Base-by-base conservation (phyloP, 352 stramenopile species). In the Pythium aquatile region DNA sequence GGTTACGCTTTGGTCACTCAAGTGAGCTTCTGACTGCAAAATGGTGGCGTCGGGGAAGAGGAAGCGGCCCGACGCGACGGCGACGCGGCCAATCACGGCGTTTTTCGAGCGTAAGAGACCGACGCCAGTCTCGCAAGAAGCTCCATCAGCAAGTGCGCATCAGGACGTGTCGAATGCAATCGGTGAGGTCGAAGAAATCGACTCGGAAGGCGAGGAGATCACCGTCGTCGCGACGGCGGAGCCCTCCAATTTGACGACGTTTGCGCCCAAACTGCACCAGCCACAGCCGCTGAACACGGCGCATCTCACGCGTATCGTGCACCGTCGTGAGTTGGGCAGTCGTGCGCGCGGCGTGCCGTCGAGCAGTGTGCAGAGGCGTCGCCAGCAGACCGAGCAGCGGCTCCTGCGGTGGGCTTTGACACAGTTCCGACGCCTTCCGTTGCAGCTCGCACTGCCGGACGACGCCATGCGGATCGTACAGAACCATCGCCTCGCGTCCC, bases 21-120 rank as follows among this genome's bases (percentile, higher is more conserved):
- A 46, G 10, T 16, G 16, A 46, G 39, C 10, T 4, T 32, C 44
- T 4, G 11, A 4, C 1, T 35, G 16, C n/a, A 58, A 5, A 24
- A 70, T 70, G 64, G 58, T 44, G 14, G 37, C 57, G 1, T 44
- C 49, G 1, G n/a, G 17, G 28, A 71, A 71, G 65, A 58, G 65
- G 39, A 80, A 80, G 70, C 73, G 64, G n/a, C 37, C 58, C 2
- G 6, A 48, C 3, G 58, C 44, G 52, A 29, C 68, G 16, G 47
- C 3, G n/a, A 69, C 55, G 37, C 66, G 32, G 64, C 75, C 77
- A 48, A 85, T 91, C 75, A 89, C 73, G 17, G 73, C 77, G 53
- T 91, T 91, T 72, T 91, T 91, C 73, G 65, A 85, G 70, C 75
- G 74, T 39, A 91, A 91, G 57, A 61, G 67, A 48, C 40, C 58